phyloP scores from a whole-genome alignment of 2,329 filamentous ascomycete species.

The Helotiales sp. region DNA sequence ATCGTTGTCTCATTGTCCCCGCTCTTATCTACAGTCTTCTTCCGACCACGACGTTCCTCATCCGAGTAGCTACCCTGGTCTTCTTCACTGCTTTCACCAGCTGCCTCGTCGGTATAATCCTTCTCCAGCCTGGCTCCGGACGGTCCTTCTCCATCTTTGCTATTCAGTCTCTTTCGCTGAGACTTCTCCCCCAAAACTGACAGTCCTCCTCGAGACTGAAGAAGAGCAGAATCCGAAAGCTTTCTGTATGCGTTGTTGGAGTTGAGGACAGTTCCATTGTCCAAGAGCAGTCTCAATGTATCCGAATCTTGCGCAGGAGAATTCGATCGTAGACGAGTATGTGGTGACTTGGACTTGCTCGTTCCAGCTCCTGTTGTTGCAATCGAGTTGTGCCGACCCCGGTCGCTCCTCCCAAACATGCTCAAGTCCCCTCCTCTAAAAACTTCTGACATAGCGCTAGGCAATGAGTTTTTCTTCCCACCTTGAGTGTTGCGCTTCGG shows the following conservation, averaged over 20 bases:
- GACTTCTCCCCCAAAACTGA: conserved; percentile 41
- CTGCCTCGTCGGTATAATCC: conserved; percentile 28
- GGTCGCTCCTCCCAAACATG: conserved; percentile 35
- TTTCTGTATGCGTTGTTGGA: conserved; percentile 69
- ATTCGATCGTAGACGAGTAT: conserved; percentile 31
- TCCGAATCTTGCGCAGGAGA: conserved; percentile 36
- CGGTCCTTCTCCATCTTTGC: conserved; percentile 16
- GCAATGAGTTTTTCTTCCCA: conserved; percentile 38
- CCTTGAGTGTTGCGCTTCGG: conserved; percentile 54
- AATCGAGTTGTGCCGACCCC: conserved; percentile 29
- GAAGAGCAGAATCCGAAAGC: conserved; percentile 70
- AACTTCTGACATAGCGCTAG: conserved; percentile 51
- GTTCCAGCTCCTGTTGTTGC: conserved; percentile 20
- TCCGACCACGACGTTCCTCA: conserved; percentile 61
- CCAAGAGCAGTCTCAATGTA: conserved; percentile 46
- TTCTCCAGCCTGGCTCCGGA: conserved; percentile 30
- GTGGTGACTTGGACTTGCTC: conserved; percentile 33
- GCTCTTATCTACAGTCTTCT: conserved; percentile 43
- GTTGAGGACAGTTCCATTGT: conserved; percentile 63
- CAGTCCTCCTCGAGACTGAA: conserved; percentile 62
- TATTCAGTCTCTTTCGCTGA: conserved; percentile 25
- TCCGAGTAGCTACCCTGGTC: conserved; percentile 60
- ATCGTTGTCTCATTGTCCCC: conserved; percentile 36
- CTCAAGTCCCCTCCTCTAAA: conserved; percentile 54
- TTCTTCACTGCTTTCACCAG: conserved; percentile 36